These are phyloP conservation scores for Henckelia pumila DNA, from an alignment of 257 asterid genomes.

Conservation along the genomic window DNA sequence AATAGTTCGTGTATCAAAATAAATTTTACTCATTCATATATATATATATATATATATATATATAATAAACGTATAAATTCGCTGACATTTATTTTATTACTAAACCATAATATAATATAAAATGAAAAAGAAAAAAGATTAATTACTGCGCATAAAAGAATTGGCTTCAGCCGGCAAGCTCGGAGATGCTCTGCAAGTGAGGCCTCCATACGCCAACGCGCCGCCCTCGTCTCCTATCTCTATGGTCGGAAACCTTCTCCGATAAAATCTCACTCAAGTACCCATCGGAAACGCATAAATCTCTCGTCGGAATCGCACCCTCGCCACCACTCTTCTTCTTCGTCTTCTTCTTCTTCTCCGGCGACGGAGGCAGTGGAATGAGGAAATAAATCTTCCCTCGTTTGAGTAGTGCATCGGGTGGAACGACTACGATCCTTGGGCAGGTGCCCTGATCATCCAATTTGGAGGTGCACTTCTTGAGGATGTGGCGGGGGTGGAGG, in stretches of 20 bases:
- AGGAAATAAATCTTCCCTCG: conserved; percentile 95
- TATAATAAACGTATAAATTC: no score
- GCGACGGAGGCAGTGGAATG: conserved; percentile 61
- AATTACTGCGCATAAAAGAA: conserved; percentile 13
- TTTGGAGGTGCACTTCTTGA: conserved; percentile 64
- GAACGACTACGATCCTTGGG: conserved; percentile 65
- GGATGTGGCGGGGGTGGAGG: conserved; percentile 77
- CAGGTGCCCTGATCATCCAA: conserved; percentile 42
- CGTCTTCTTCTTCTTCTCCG: conserved; percentile 51
- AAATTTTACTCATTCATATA: no score
- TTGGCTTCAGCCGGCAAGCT: conserved; percentile 52
- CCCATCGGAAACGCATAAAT: conserved; percentile 47
- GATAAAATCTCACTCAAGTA: conserved; percentile 76
- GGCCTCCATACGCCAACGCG: conserved; percentile 87
- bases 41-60: no score
- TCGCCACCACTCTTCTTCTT: conserved; percentile 26
- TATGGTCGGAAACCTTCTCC: conserved; percentile 57
- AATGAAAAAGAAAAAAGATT: conserved; percentile 5
- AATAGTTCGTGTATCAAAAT: no score
- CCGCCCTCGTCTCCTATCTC: conserved; percentile 74
- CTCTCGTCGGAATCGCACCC: conserved; percentile 7
- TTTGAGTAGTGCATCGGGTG: conserved; percentile 74
- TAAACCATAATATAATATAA: not conserved
- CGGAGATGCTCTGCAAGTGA: conserved; percentile 78
- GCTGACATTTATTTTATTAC: no score